A percentile compares a stretch with the other conserved stretches of the same genome.
Evolutionary conservation across 257 asterid genomes (phyloP).

Genomic region (Solanum megistacrolobum): DNA sequence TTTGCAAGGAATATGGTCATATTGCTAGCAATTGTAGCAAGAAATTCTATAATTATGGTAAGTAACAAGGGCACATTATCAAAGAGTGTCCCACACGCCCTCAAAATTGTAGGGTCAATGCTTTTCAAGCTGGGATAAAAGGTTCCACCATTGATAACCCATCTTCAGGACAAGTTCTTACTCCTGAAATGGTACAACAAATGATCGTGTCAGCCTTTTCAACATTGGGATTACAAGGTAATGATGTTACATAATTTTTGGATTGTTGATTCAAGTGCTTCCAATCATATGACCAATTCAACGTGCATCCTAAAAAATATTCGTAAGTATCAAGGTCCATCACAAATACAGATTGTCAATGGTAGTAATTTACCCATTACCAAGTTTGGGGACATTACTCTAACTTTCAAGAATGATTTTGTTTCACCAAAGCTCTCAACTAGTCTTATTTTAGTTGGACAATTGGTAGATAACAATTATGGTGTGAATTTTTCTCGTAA

Average conservation of each 20-base stretch:
- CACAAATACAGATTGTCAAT: not conserved
- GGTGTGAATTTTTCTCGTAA: not conserved
- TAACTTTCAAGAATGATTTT: not conserved
- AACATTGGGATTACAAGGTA: not conserved
- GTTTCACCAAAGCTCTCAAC: not conserved
- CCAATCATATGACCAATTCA: not conserved
- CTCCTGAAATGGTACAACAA: not conserved
- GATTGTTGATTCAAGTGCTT: not conserved
- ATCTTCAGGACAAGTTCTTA: not conserved
- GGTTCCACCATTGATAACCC: not conserved
- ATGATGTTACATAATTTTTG: not conserved
- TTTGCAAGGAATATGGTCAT: not conserved
- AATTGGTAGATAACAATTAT: not conserved
- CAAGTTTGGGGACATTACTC: not conserved
- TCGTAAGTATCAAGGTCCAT: not conserved
- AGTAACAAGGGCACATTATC: not conserved
- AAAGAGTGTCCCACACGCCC: not conserved
- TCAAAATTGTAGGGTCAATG: not conserved
- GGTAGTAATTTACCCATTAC: not conserved
- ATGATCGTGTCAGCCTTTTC: not conserved
- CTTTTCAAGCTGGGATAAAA: not conserved
- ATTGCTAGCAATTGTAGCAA: not conserved
- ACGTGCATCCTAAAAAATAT: not conserved
- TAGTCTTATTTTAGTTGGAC: not conserved
- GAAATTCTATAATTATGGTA: too few relatives aligned